Evolutionary conservation across 345 rosid species (phyloP).

Genomic region (Brassica cretica): DNA sequence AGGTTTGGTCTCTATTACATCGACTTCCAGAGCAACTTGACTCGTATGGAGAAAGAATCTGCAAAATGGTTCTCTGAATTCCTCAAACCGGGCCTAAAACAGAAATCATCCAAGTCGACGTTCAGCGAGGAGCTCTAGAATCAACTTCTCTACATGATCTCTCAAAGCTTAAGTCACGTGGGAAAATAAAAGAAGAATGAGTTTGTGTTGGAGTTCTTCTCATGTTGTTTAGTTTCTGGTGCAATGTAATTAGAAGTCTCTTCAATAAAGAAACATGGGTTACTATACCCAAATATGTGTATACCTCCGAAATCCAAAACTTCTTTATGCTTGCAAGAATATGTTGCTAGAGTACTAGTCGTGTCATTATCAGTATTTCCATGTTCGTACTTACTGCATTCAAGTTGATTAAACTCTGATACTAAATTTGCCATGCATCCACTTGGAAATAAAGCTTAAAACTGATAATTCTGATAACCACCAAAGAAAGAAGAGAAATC

Average conservation of each 20-base stretch:
- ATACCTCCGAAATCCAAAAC: background rate
- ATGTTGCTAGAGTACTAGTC: background rate
- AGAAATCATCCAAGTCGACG: slow-evolving; percentile 10
- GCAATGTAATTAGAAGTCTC: background rate
- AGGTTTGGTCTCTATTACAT: slow-evolving; percentile 38
- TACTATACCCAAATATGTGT: slow-evolving; percentile 13
- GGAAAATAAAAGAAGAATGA: slow-evolving; percentile 3
- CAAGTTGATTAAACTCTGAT: background rate
- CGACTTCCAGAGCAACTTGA: slow-evolving; percentile 36
- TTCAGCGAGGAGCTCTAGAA: slow-evolving; percentile 31
- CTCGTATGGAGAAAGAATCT: slow-evolving; percentile 37
- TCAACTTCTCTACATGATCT: slow-evolving; percentile 3
- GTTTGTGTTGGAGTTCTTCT: slow-evolving; percentile 5
- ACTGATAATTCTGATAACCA: background rate
- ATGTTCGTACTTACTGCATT: background rate
- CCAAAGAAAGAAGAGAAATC: background rate
- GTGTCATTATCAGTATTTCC: background rate
- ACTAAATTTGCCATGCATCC: background rate
- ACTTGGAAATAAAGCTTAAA: background rate
- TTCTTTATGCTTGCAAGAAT: background rate
- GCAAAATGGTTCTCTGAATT: slow-evolving; percentile 32
- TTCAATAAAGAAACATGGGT: slow-evolving; percentile 21
- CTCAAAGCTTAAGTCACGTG: background rate
- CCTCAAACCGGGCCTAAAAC: slow-evolving; percentile 28
- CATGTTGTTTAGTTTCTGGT: slow-evolving; percentile 14